Evolutionary conservation across 2,329 filamentous ascomycete species (phyloP), one percentile per base, ranked within the genome.

Genomic region (Aspergillus piperis): DNA sequence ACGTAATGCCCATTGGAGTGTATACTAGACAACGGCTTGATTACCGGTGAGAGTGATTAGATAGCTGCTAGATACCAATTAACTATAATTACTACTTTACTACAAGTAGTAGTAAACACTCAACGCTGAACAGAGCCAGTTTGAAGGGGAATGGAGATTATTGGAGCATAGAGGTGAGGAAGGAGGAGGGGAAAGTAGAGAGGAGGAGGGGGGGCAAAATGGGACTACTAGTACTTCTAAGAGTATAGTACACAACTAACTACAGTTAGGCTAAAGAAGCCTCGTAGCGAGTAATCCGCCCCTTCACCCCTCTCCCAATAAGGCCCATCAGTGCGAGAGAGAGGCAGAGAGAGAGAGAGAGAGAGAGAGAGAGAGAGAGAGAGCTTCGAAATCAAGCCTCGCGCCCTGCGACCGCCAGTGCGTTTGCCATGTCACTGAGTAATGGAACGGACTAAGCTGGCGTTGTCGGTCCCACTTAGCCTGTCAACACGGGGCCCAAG

Each of bases 381-480:
- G 11, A 13, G 32, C 50, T 55, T 47, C 41, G 19, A 19, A 61
- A 49, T 60, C 48, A 60, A 60, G 60, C 58, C 59, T 57, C 36
- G 36, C 44, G 47, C 38, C 42, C 54, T 60, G n/a, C 49, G 41
- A 58, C 32, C 44, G 32, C 44, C 58, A 56, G 44, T 47, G 59
- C 55, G 56, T 57, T 61, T 59, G 55, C 57, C 59, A 61, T 62
- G 62, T 60, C 38, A 54, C 47, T 56, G 54, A 59, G 38, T 58
- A 66, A 57, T 63, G 58, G 51, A 57, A 58, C 53, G 64, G 52
- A 39, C 49, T 44, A 56, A 60, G 39, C 51, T 64, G 58, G 56
- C 56, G 56, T 59, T 61, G 53, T 53, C 44, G 41, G 54, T 48
- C 54, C 64, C 64, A 65, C 64, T 59, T 59, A 53, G 55, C 44